Evolutionary conservation across 148 eudicot species (phyloP).

Genomic region (Simmondsia chinensis): DNA sequence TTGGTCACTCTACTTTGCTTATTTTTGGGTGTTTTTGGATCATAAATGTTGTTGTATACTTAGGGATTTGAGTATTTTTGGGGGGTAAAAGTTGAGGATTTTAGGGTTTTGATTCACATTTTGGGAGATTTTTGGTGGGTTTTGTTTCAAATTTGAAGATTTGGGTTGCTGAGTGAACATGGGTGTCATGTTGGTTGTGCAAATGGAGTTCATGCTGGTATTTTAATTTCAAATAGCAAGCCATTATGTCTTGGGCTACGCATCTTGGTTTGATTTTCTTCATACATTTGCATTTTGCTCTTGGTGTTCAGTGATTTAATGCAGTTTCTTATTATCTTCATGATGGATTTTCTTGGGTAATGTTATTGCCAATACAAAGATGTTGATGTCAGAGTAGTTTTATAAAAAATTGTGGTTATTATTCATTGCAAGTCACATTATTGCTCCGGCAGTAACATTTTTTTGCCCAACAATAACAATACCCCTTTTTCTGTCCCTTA

Average conservation of each 20-base stretch:
- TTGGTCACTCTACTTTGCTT: conserved; percentile 5
- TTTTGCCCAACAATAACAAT: too few relatives aligned
- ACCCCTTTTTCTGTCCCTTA: too few relatives aligned
- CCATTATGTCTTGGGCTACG: neutral
- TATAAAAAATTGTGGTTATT: too few relatives aligned
- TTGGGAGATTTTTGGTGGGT: too few relatives aligned
- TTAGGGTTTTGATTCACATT: too few relatives aligned
- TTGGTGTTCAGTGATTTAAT: too few relatives aligned
- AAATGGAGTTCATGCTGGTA: conserved; percentile 16
- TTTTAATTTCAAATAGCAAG: neutral
- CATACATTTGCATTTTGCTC: conserved; percentile 1
- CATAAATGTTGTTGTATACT: neutral
- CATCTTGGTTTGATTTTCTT: neutral
- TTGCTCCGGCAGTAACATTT: too few relatives aligned
- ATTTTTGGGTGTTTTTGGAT: conserved; percentile 9
- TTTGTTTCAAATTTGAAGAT: conserved; percentile 2
- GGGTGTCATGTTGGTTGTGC: conserved; percentile 8
- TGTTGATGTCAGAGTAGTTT: too few relatives aligned
- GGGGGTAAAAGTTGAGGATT: neutral
- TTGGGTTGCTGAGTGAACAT: conserved; percentile 6
- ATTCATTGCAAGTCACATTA: too few relatives aligned
- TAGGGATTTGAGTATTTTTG: neutral
- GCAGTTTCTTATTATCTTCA: too few relatives aligned
- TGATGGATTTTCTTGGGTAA: too few relatives aligned
- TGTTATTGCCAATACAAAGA: too few relatives aligned